phyloP scores from a whole-genome alignment of 2,329 filamentous ascomycete species.

The Tolypocladium inflatum region DNA sequence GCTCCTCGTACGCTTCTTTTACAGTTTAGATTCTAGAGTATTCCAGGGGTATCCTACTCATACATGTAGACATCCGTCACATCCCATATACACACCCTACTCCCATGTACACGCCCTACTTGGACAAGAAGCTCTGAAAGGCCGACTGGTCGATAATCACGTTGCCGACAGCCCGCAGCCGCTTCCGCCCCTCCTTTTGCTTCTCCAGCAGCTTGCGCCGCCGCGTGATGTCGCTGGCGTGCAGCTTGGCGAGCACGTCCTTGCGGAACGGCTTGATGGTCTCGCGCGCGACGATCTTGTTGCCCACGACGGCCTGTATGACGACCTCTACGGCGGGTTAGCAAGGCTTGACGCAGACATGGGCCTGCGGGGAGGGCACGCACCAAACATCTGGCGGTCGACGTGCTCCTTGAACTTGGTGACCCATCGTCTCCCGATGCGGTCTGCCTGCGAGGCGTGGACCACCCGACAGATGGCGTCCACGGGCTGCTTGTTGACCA shows the following conservation, averaged over 20 bases:
- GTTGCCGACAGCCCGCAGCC: slow-evolving; percentile 73
- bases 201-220: slow-evolving; percentile 85
- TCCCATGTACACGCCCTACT: slow-evolving; percentile 31
- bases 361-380: slow-evolving; percentile 5
- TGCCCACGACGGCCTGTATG: slow-evolving; percentile 83
- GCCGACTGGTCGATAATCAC: slow-evolving; percentile 94
- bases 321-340: slow-evolving; percentile 56
- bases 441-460: slow-evolving; percentile 70
- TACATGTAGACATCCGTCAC: neutral
- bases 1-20: neutral
- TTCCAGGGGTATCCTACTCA: neutral
- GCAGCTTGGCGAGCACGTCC: slow-evolving; percentile 86
- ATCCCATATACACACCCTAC: neutral
- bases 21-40: neutral
- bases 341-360: neutral
- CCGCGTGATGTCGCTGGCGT: slow-evolving; percentile 78
- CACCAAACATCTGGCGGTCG: slow-evolving; percentile 82
- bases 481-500: slow-evolving; percentile 89
- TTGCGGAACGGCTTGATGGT: slow-evolving; percentile 96
- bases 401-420: slow-evolving; percentile 96
- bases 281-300: slow-evolving; percentile 77
- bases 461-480: slow-evolving; percentile 91
- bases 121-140: slow-evolving; percentile 88
- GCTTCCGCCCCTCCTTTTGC: slow-evolving; percentile 92
- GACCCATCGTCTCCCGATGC: slow-evolving; percentile 80